These are phyloP conservation scores for Diddensiella caesifluorescens DNA, from an alignment of 805 yeast genomes.

Conservation along the genomic window DNA sequence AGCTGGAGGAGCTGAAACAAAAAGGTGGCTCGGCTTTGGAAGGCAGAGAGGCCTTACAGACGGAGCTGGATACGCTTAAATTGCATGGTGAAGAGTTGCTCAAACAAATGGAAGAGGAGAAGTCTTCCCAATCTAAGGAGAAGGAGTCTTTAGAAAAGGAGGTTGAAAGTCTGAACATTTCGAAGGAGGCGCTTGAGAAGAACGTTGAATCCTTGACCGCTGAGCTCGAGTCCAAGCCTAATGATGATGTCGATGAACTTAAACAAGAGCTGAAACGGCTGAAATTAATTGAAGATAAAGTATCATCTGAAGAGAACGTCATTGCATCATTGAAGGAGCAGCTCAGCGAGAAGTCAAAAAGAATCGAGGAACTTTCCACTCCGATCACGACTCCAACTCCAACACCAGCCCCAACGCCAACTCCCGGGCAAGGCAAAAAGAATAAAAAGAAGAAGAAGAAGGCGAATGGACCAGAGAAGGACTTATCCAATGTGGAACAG, in stretches of 20 bases:
- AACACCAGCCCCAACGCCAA: slow-evolving; percentile 2
- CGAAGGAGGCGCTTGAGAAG: slow-evolving; percentile 3
- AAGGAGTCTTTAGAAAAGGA: neutral
- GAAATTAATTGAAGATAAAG: no score
- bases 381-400: slow-evolving; percentile 5
- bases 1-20: slow-evolving; percentile 2
- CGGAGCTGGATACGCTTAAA: slow-evolving; percentile 8
- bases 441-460: slow-evolving; percentile 31
- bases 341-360: no score
- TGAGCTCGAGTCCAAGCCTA: neutral
- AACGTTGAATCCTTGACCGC: slow-evolving; percentile 6
- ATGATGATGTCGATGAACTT: neutral
- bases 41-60: slow-evolving; percentile 7
- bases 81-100: slow-evolving; percentile 2
- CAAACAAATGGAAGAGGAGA: slow-evolving; percentile 3
- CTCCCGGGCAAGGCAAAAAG: slow-evolving; percentile 14
- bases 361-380: no score
- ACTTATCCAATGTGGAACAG: neutral
- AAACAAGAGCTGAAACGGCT: no score
- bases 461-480: no score
- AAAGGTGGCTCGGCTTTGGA: neutral
- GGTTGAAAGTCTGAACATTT: slow-evolving; percentile 1
- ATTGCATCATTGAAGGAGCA: no score
- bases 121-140: neutral
- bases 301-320: no score